Base-by-base conservation (phyloP, 345 rosid genomes). In the Salix udensis region DNA sequence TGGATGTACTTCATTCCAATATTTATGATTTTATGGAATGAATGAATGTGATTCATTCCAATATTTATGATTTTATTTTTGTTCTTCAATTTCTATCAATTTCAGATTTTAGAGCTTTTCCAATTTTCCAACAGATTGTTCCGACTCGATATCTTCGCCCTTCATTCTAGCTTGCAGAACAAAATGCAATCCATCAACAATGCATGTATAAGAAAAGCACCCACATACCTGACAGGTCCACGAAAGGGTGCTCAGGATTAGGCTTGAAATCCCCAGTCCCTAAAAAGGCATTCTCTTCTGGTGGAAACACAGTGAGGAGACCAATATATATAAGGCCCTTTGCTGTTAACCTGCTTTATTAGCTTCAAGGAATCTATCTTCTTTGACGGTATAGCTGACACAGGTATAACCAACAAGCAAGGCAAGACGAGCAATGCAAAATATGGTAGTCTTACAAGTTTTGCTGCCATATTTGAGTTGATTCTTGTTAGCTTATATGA, bases 81-180 rank as follows among this genome's bases (percentile, higher is more conserved):
- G 26, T 24, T 24, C 26, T 24, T 24, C 26, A 24, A 24, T 24
- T 24, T 24, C 26, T 24, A 24, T 24, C 26, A 24, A 24, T 24
- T 0, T 24, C 26, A 24, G 26, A 24, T 24, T 24, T n/a, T n/a
- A n/a, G n/a, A n/a, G n/a, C n/a, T n/a, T n/a, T n/a, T n/a, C n/a
- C n/a, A n/a, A n/a, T n/a, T n/a, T n/a, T n/a, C n/a, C n/a, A n/a
- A n/a, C n/a, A n/a, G n/a, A n/a, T n/a, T n/a, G n/a, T n/a, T 52
- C 90, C 90, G 1, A 87, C 50, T 16, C 85, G 74, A 71, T 81
- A 89, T 65, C 84, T 82, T 71, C 89, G 76, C 21, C 89, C 89
- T 86, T 79, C 67, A 74, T 26, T 28, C 31, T 26, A 15, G 28
- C 21, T 62, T 62, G 36, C 14, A 13, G 50, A 13, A 40, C 12